A percentile compares a stretch with the other conserved stretches of the same genome.
phyloP scores from a whole-genome alignment of 176 grass and related monocot species.

The Triticum dicoccoides region DNA sequence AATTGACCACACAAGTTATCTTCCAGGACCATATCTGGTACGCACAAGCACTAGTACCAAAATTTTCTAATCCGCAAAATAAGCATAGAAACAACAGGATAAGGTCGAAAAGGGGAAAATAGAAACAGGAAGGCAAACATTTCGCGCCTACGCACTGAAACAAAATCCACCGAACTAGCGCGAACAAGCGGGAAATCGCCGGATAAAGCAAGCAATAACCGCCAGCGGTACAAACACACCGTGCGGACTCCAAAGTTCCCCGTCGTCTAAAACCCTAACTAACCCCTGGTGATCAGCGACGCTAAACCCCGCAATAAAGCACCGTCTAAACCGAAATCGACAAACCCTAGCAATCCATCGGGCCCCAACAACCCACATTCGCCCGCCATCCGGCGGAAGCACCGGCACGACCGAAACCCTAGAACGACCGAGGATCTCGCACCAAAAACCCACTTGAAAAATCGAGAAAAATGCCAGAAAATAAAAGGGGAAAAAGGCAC shows the following conservation, averaged over 20 bases:
- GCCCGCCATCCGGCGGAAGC: not conserved
- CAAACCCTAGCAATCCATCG: not conserved
- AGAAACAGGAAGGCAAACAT: not conserved
- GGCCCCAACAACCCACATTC: not conserved
- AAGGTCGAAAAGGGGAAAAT: not conserved
- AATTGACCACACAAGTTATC: not conserved
- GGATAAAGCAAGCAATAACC: not conserved
- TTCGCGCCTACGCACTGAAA: not conserved
- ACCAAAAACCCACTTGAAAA: not conserved
- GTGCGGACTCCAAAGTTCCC: not conserved
- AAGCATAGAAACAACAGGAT: not conserved
- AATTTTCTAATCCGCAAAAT: not conserved
- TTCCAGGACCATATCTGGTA: not conserved
- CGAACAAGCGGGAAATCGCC: not conserved
- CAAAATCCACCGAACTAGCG: not conserved
- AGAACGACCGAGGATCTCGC: not conserved
- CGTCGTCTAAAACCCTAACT: constrained; percentile 44
- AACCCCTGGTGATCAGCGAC: constrained; percentile 25
- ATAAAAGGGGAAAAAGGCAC: not conserved
- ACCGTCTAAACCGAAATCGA: not conserved
- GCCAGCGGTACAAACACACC: not conserved
- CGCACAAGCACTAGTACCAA: not conserved
- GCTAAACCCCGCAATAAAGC: constrained; percentile 8
- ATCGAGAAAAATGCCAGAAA: not conserved
- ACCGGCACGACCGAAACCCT: not conserved